phyloP scores from a whole-genome alignment of 768 basidiomycete species.

The Boletus rubroflammeus region DNA sequence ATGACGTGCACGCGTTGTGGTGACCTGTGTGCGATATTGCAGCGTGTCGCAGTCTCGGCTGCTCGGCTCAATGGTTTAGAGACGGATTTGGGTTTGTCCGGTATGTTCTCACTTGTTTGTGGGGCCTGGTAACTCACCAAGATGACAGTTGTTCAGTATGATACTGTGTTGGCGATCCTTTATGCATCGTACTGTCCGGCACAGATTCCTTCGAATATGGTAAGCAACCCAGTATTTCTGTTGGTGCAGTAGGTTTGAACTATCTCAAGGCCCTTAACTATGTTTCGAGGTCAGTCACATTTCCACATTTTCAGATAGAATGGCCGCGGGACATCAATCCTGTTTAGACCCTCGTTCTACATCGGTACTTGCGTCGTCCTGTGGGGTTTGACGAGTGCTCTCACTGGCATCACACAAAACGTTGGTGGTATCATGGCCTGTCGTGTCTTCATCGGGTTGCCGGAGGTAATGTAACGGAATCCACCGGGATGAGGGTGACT shows the following conservation, averaged over 20 bases:
- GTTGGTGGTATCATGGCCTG: slow-evolving; percentile 55
- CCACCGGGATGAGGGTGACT: neutral
- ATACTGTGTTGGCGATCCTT: slow-evolving; percentile 51
- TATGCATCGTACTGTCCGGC: slow-evolving; percentile 62
- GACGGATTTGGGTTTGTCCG: slow-evolving; percentile 44
- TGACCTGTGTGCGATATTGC: neutral
- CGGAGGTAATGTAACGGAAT: slow-evolving; percentile 40
- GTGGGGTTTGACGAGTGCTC: slow-evolving; percentile 62
- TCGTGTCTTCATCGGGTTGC: slow-evolving; percentile 59
- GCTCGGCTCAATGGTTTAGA: slow-evolving; percentile 51
- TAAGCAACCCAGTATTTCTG: neutral
- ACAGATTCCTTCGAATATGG: slow-evolving; percentile 37
- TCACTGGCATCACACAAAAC: slow-evolving; percentile 59
- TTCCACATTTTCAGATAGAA: neutral
- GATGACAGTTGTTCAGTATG: slow-evolving; percentile 49
- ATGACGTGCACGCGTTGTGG: neutral
- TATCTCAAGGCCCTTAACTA: slow-evolving; percentile 47
- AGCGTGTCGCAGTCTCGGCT: slow-evolving; percentile 51
- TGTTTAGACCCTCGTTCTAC: slow-evolving; percentile 53
- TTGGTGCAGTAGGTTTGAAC: neutral
- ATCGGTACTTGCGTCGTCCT: slow-evolving; percentile 57
- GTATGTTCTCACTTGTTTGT: slow-evolving; percentile 20
- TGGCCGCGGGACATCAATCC: neutral
- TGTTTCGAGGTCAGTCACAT: slow-evolving; percentile 40
- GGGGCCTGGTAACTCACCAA: neutral